Percentiles rank a stretch among this genome's conserved stretches.
Conservation (phyloP, 1,284 basidiomycete genomes). For the Volvariella surrecta region DNA sequence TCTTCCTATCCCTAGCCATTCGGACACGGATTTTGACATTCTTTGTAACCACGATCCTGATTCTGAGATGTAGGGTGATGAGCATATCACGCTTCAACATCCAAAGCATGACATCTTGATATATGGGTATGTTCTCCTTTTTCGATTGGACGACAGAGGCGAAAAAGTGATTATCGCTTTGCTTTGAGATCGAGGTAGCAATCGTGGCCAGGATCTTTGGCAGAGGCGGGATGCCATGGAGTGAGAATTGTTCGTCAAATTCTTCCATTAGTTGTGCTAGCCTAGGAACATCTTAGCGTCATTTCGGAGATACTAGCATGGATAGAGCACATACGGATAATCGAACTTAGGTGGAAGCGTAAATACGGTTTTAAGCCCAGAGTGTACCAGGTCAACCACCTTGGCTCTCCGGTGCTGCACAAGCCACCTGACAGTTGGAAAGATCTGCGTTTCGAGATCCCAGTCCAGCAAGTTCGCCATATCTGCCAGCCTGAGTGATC, state of each 20-base stretch:
- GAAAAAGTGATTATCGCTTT: conserved; percentile 64
- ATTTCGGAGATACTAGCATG: conserved; percentile 1
- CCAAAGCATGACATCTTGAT: conserved; percentile 86
- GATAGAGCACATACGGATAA: conserved; percentile 44
- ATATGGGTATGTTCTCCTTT: conserved; percentile 54
- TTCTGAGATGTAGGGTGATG: conserved; percentile 78
- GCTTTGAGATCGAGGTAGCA: conserved; percentile 55
- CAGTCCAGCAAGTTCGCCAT: conserved; percentile 80
- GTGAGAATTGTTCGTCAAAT: conserved; percentile 64
- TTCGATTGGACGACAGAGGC: conserved; percentile 64
- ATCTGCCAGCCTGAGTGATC: conserved; percentile 68
- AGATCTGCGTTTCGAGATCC: conserved; percentile 81
- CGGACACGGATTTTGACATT: conserved; percentile 66
- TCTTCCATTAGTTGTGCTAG: conserved; percentile 51
- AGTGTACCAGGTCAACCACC: conserved; percentile 80
- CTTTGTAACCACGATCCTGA: conserved; percentile 76
- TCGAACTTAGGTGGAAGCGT: conserved; percentile 62
- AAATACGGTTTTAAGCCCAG: conserved; percentile 80
- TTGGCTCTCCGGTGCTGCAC: conserved; percentile 87
- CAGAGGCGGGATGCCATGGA: conserved; percentile 59
- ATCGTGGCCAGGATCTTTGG: conserved; percentile 67
- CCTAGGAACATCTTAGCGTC: conserved; percentile 24
- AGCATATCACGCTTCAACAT: conserved; percentile 84
- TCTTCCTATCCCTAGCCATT: conserved; percentile 34
- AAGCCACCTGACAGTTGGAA: conserved; percentile 83